Evolutionary conservation across 2,329 filamentous ascomycete genomes (phyloP).

Genomic region (Pseudogymnoascus sp.): DNA sequence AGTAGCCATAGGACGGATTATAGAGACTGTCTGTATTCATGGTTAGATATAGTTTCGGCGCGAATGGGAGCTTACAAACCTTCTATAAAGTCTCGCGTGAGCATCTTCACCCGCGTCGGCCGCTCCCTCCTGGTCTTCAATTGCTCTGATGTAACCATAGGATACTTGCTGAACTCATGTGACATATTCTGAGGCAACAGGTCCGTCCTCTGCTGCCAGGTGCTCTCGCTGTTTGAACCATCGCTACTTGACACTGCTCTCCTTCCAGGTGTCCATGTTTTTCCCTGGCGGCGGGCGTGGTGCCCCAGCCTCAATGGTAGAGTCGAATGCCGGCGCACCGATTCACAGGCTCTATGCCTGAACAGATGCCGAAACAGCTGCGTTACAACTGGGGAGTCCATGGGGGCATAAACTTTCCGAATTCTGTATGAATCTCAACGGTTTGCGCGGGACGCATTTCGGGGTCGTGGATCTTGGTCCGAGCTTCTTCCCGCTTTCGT

Average conservation of each 20-base stretch:
- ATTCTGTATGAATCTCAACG: conserved; percentile 7
- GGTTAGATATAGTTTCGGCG: conserved; percentile 14
- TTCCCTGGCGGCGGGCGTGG: conserved; percentile 33
- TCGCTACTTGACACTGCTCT: conserved; percentile 15
- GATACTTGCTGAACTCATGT: conserved; percentile 73
- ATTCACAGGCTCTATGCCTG: conserved; percentile 58
- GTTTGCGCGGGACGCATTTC: conserved; percentile 7
- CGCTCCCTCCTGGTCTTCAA: conserved; percentile 64
- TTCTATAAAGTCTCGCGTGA: conserved; percentile 95
- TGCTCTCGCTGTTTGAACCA: conserved; percentile 47
- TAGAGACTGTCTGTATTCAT: conserved; percentile 69
- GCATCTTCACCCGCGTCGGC: conserved; percentile 87
- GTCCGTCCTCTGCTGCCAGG: conserved; percentile 79
- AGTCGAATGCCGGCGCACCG: conserved; percentile 33
- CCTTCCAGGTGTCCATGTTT: conserved; percentile 14
- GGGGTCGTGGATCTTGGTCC: background rate
- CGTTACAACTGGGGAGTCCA: conserved; percentile 75
- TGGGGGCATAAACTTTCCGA: conserved; percentile 31
- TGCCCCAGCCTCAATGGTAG: conserved; percentile 22
- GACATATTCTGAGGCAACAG: conserved; percentile 67
- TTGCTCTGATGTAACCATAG: conserved; percentile 75
- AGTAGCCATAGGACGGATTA: conserved; percentile 91
- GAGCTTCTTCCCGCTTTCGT: conserved; percentile 9
- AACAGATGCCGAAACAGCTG: conserved; percentile 83
- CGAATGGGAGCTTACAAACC: conserved; percentile 40